Base-by-base conservation (phyloP, 306 rosid genomes). In the Ormosia semicastrata region DNA sequence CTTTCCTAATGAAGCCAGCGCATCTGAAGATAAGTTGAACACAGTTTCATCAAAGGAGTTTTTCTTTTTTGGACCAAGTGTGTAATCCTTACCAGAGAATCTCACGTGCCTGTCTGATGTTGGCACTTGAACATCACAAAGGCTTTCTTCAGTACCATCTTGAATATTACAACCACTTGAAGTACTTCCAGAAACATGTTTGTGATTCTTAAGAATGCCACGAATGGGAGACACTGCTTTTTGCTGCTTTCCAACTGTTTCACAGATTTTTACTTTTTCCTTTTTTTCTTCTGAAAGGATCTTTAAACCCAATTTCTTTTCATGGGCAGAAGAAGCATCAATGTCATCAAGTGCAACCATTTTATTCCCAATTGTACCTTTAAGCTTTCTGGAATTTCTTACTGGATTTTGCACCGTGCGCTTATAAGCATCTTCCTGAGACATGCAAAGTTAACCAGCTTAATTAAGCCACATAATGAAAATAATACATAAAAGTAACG, bases 131-230 rank as follows among this genome's bases (percentile, higher is more conserved):
- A 58, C 71, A 50, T 72, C 78, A 72, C 80, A 67, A 78, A 75
- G 52, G 66, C 76, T 85, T 63, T 33, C 91, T 78, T 82, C 88
- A 72, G 81, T 44, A 57, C 66, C 77, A 56, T 86, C 82, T 75
- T 29, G 84, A 82, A 71, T 81, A 53, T 34, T 65, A 76, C 73
- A 63, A 76, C 53, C 82, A 66, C 86, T 43, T 29, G 94, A 77
- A 44, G 86, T 81, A 85, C 78, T 83, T 77, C 85, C 88, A 63
- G 85, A 81, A 86, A 58, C 36, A 67, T 30, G 81, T 71, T 87
- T 85, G 75, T 77, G 86, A 66, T 78, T 86, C 90, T 89, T 92
- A 58, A 86, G 87, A 85, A 88, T 89, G 84, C 93, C 90, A 57
- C 85, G 81, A 79, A 77, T 64, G 3, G 93, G 88, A 84, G 82